A percentile compares a stretch with the other conserved stretches of the same genome.
These are phyloP conservation scores for Phytophthora sp. DNA, from an alignment of 352 stramenopile species.

Conservation along the genomic window DNA sequence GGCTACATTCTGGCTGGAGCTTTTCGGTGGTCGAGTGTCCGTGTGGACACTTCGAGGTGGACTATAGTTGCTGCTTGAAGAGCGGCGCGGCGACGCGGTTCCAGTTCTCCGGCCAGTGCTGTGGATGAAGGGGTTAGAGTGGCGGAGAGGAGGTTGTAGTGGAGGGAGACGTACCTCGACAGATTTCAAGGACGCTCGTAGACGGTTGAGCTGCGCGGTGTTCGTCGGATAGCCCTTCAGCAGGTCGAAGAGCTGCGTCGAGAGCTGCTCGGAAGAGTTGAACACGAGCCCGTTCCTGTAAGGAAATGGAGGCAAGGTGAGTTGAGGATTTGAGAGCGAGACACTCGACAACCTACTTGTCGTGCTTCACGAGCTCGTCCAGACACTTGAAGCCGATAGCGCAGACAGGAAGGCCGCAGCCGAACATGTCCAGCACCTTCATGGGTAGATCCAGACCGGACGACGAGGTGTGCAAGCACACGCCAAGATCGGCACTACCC, in stretches of 20 bases:
- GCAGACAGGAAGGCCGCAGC: slow-evolving; percentile 96
- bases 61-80: slow-evolving; percentile 59
- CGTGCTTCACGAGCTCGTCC: slow-evolving; percentile 96
- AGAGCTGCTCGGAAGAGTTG: slow-evolving; percentile 58
- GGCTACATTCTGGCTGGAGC: neutral
- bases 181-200: slow-evolving; percentile 53
- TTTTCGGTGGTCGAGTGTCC: neutral
- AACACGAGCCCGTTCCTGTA: slow-evolving; percentile 82
- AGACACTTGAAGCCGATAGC: slow-evolving; percentile 96
- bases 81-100: slow-evolving; percentile 59
- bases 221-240: slow-evolving; percentile 61
- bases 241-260: slow-evolving; percentile 63
- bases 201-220: slow-evolving; percentile 48
- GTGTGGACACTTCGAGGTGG: neutral
- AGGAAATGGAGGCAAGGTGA: neutral
- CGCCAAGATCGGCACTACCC: slow-evolving; percentile 95
- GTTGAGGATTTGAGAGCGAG: neutral
- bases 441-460: slow-evolving; percentile 99
- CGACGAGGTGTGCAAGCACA: slow-evolving; percentile 99
- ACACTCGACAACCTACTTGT: slow-evolving; percentile 69
- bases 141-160: neutral
- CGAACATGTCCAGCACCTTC: slow-evolving; percentile 99
- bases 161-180: slow-evolving; percentile 53
- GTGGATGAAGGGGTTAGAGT: neutral
- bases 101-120: slow-evolving; percentile 88